Evolutionary conservation across 192 early-diverging fungal genomes (phyloP), one percentile per base, ranked within the genome.

Genomic region (Gonapodya prolifera): DNA sequence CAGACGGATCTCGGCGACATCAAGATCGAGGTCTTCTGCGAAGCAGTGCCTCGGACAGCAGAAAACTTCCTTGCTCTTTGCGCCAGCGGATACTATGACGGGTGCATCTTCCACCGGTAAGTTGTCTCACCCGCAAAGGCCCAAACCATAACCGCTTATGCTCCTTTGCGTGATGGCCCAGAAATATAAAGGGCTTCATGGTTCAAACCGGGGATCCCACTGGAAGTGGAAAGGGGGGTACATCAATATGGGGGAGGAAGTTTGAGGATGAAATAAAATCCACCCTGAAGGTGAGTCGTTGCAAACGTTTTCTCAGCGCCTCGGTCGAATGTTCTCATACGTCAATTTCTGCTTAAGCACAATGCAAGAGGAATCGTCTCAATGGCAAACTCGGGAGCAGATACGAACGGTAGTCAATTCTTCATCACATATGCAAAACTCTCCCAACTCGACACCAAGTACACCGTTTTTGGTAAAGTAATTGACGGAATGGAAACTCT

Each of bases 31-130:
- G 82, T 98, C 28, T 93, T 95, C 79, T 98, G 94, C 82, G 94
- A 94, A 79, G 91, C 92, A 33, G 91, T 91, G 0, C 94, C 71
- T 18, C 71, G 28, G 31, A 73, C 28, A 13, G 71, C 71, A 34
- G 78, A 95, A 90, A 98, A 98, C 86, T 98, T 98, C 86, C 82
- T 98, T 45, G 96, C 96, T 0, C 81, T 98, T n/a, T 97, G 96
- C 75, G 96, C 95, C 34, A 91, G 87, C 79, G 92, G 92, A 61
- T 98, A 97, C 82, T 98, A 98, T 82, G 92, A 97, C 83, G 87
- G 89, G 75, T 90, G 87, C 70, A 81, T 93, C 33, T 91, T 98
- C 77, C 95, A 97, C 79, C 84, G 90, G 77, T 85, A 85, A 1
- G 69, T 70, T 1, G 2, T 1, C 30, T 30, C 8, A 8, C 2